These are phyloP conservation scores for Arthrobotrys conoides DNA, from an alignment of 2,329 filamentous ascomycete genomes.

Conservation along the genomic window DNA sequence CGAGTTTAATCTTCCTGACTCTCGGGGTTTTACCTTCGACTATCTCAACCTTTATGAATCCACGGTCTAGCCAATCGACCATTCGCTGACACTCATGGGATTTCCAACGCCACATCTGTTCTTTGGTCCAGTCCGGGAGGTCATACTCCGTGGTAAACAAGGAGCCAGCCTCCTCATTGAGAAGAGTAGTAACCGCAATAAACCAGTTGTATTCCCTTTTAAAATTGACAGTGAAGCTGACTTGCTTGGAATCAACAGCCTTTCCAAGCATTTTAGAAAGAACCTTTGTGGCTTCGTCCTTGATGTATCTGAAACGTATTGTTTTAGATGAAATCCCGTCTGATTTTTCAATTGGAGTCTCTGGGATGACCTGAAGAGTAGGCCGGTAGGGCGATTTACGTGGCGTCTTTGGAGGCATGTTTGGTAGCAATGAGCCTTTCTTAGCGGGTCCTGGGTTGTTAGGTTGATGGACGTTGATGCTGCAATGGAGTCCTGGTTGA, in stretches of 20 bases:
- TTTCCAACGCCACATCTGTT: slow-evolving; percentile 41
- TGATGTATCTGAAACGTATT: slow-evolving; percentile 30
- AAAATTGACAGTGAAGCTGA: slow-evolving; percentile 17
- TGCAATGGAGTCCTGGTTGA: neutral
- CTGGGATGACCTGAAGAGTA: neutral
- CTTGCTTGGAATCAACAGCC: neutral
- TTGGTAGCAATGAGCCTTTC: slow-evolving; percentile 5
- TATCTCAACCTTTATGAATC: slow-evolving; percentile 38
- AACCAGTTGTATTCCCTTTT: slow-evolving; percentile 44
- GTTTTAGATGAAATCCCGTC: neutral
- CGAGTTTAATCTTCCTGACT: neutral
- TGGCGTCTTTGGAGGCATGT: neutral
- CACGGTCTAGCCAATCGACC: slow-evolving; percentile 27
- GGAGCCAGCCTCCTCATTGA: neutral
- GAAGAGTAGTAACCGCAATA: neutral
- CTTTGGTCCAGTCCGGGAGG: slow-evolving; percentile 35
- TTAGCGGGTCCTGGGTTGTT: neutral
- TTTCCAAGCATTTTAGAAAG: slow-evolving; percentile 19
- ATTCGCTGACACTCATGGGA: slow-evolving; percentile 15
- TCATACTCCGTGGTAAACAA: slow-evolving; percentile 14
- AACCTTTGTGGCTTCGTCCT: neutral
- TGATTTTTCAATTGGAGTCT: neutral
- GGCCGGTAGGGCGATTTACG: neutral
- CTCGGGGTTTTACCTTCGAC: neutral
- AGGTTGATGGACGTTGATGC: neutral